A percentile compares a stretch with the other conserved stretches of the same genome.
Evolutionary conservation across 306 rosid genomes (phyloP).

Genomic region (Casuarina cunninghamiana): DNA sequence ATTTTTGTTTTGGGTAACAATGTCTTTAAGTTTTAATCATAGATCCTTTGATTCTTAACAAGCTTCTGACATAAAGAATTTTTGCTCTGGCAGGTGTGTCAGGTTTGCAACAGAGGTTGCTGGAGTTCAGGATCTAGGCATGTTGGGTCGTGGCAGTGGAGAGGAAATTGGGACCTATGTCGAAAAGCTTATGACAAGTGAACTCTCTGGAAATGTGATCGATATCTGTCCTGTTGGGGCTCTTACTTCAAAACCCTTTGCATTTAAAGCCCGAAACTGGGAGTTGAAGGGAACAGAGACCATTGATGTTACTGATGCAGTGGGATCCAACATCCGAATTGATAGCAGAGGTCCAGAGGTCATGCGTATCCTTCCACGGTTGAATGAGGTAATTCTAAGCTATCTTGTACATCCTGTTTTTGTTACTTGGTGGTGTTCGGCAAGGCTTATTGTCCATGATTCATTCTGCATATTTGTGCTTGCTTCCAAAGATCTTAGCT

Average conservation of each 20-base stretch:
- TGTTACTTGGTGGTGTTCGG: conserved; percentile 10
- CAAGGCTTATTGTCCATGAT: background rate
- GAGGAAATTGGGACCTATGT: conserved; percentile 99
- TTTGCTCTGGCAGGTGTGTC: conserved; percentile 70
- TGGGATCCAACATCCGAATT: conserved; percentile 94
- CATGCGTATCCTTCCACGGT: conserved; percentile 88
- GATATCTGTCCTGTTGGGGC: conserved; percentile 99
- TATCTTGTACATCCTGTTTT: conserved; percentile 15
- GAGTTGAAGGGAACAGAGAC: conserved; percentile 93
- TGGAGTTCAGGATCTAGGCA: conserved; percentile 98
- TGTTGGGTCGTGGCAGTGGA: conserved; percentile 99
- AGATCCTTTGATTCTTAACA: conserved; percentile 19
- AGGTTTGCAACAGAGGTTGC: conserved; percentile 99
- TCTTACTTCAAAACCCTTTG: conserved; percentile 96
- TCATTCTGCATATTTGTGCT: background rate
- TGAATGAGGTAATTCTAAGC: conserved; percentile 74
- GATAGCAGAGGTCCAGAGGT: conserved; percentile 99
- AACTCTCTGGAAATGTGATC: conserved; percentile 97
- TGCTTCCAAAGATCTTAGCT: background rate
- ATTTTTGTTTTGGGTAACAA: conserved; percentile 14
- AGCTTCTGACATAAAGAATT: conserved; percentile 26
- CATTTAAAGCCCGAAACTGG: conserved; percentile 98
- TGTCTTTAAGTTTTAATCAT: conserved; percentile 19
- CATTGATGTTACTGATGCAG: conserved; percentile 98
- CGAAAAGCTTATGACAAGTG: conserved; percentile 95